Evolutionary conservation across 208 protist genomes (phyloP), one percentile per base, ranked within the genome.

Genomic region (Acanthamoeba triangularis): DNA sequence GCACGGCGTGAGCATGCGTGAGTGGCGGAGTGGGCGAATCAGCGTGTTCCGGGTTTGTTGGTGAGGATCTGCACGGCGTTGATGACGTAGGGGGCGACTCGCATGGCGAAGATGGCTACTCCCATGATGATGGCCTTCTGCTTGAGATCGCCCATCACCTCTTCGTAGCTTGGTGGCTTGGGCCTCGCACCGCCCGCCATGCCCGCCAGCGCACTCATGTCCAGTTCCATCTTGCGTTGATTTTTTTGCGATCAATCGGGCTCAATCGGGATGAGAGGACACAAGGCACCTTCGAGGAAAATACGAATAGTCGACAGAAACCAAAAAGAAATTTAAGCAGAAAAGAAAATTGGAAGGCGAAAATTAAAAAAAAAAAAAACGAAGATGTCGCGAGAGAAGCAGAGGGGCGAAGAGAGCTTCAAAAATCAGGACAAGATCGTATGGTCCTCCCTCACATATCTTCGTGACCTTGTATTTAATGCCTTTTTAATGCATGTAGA

Each of bases 401-500:
- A 94, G 44, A 74, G 65, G 14, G 88, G 88, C 2, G 88, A 94
- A 28, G 88, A 94, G 63, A 78, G 37, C 37, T 94, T 94, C 88
- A 94, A 94, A 33, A 80, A 61, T 23, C 52, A 65, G 61, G 88
- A 94, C 52, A 94, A 94, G 25, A 94, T 94, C 35, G 88, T 94
- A 41, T 18, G 88, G 14, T 10, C 20, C 35, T 3, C 37, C 2
- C 82, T 23, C 16, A 65, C n/a, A 2, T 56, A 56, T 56, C 18
- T 59, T 59, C 14, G 52, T 6, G 14, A 2, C 52, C 56, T 52
- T 59, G 28, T 8, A 80, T 80, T 13, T 0, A 87, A 3, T 49
- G 37, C 10, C 20, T 54, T 88, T 76, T 93, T 72, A 20, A 93
- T 76, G 1, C 61, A 72, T 94, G n/a, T n/a, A 97, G 74, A 99